These are phyloP conservation scores for Phytophthora chlamydospora DNA, from an alignment of 352 stramenopile genomes.

Conservation along the genomic window DNA sequence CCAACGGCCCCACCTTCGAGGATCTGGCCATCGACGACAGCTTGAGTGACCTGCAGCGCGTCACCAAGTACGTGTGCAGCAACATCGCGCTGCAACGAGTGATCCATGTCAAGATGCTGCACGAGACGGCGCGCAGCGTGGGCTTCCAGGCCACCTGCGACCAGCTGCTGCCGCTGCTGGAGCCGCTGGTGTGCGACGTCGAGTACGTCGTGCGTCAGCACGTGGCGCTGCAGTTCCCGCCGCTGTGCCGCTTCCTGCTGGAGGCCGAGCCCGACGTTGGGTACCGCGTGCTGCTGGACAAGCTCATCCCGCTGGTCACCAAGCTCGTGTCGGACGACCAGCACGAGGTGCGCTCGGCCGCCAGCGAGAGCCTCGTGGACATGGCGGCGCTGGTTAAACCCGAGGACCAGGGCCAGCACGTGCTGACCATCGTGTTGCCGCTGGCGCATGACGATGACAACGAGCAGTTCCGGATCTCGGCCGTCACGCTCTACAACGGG, in stretches of 20 bases:
- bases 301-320: constrained; percentile 77
- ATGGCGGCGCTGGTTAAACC: constrained; percentile 83
- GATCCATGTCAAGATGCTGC: constrained; percentile 97
- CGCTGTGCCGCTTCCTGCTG: constrained; percentile 77
- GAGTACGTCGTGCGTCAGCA: constrained; percentile 96
- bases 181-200: constrained; percentile 86
- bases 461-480: constrained; percentile 94
- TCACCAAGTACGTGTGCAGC: constrained; percentile 95
- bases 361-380: constrained; percentile 88
- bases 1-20: constrained; percentile 94
- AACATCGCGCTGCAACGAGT: constrained; percentile 97
- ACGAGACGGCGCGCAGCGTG: constrained; percentile 83
- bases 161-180: constrained; percentile 90
- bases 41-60: constrained; percentile 93
- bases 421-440: constrained; percentile 93
- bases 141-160: constrained; percentile 86
- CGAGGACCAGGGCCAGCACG: constrained; percentile 90
- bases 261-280: constrained; percentile 47
- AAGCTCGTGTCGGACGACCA: constrained; percentile 87
- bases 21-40: constrained; percentile 98
- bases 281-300: constrained; percentile 79
- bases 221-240: constrained; percentile 90
- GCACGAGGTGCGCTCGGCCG: constrained; percentile 87
- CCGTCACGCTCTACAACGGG: constrained; percentile 92
- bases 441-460: constrained; percentile 92